Conservation (phyloP, 148 eudicot genomes). For the Camellia lanceoleosa region DNA sequence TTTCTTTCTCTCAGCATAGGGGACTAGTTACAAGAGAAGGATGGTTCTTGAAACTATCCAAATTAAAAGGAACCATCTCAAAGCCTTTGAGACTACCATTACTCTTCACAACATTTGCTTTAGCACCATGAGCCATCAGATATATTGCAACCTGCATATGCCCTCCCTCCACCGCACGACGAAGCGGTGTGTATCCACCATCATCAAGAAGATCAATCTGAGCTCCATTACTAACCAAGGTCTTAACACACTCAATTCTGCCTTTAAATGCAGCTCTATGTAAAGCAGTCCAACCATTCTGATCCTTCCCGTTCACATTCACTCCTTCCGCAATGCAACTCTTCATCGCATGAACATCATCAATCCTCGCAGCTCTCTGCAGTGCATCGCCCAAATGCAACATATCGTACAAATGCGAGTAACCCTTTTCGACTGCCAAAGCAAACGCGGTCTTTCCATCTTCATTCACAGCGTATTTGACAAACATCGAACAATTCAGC, state of each 20-base stretch:
- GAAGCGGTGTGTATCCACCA: constrained; percentile 33
- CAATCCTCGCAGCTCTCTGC: constrained; percentile 38
- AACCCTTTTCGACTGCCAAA: constrained; percentile 31
- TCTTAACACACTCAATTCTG: constrained; percentile 34
- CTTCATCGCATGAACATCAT: constrained; percentile 32
- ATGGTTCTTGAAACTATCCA: constrained; percentile 29
- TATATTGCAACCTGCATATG: constrained; percentile 30
- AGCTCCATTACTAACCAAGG: constrained; percentile 40
- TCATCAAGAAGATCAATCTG: constrained; percentile 29
- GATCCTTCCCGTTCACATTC: constrained; percentile 40
- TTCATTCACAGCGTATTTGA: constrained; percentile 30
- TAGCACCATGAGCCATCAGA: constrained; percentile 38
- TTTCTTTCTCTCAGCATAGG: constrained; percentile 4
- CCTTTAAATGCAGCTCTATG: constrained; percentile 59
- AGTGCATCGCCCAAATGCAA: constrained; percentile 37
- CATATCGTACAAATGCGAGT: constrained; percentile 26
- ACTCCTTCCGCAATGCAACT: constrained; percentile 36
- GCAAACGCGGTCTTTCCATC: constrained; percentile 40
- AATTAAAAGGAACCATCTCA: constrained; percentile 15
- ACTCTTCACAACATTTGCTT: constrained; percentile 11
- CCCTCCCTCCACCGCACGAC: constrained; percentile 38
- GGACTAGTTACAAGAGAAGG: constrained; percentile 17
- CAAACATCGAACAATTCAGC: constrained; percentile 22
- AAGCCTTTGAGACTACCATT: constrained; percentile 15
- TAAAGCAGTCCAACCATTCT: constrained; percentile 54